Evolutionary conservation across 768 basidiomycete genomes (phyloP).

Genomic region (Coprinellus aureogranulatus): DNA sequence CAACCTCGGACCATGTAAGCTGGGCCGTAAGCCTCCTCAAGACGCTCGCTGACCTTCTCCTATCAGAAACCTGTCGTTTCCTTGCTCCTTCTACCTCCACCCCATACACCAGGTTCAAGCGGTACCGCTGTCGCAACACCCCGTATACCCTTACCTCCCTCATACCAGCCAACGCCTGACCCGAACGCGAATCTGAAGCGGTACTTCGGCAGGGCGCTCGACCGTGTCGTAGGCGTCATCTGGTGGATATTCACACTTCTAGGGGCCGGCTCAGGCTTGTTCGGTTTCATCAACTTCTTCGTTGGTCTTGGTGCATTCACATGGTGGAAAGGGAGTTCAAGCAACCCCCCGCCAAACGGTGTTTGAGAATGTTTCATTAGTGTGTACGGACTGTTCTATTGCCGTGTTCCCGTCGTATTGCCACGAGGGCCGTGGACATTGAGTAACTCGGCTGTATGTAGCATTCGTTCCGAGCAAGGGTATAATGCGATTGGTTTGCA

Average conservation of each 20-base stretch:
- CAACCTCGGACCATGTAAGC: constrained; percentile 86
- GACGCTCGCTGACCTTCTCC: too few relatives aligned
- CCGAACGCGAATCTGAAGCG: constrained; percentile 54
- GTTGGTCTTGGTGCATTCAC: constrained; percentile 65
- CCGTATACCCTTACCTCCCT: constrained; percentile 46
- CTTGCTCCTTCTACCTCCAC: constrained; percentile 60
- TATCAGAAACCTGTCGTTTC: constrained; percentile 82
- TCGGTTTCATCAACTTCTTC: constrained; percentile 72
- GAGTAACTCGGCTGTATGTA: too few relatives aligned
- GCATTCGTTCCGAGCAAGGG: too few relatives aligned
- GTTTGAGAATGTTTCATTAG: not conserved
- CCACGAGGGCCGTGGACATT: too few relatives aligned
- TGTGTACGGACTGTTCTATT: too few relatives aligned
- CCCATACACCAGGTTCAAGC: constrained; percentile 18
- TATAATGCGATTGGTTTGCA: too few relatives aligned
- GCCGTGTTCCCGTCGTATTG: too few relatives aligned
- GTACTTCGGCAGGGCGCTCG: constrained; percentile 62
- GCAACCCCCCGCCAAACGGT: not conserved
- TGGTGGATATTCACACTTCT: constrained; percentile 78
- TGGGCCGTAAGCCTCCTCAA: not conserved
- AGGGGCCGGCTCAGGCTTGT: constrained; percentile 70
- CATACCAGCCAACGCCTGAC: constrained; percentile 54
- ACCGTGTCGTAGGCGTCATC: constrained; percentile 69
- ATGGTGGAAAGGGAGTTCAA: constrained; percentile 47
- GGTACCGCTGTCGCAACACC: constrained; percentile 33